These are phyloP conservation scores for Monoraphidium neglectum DNA, from an alignment of 139 green algal genomes.

Conservation along the genomic window DNA sequence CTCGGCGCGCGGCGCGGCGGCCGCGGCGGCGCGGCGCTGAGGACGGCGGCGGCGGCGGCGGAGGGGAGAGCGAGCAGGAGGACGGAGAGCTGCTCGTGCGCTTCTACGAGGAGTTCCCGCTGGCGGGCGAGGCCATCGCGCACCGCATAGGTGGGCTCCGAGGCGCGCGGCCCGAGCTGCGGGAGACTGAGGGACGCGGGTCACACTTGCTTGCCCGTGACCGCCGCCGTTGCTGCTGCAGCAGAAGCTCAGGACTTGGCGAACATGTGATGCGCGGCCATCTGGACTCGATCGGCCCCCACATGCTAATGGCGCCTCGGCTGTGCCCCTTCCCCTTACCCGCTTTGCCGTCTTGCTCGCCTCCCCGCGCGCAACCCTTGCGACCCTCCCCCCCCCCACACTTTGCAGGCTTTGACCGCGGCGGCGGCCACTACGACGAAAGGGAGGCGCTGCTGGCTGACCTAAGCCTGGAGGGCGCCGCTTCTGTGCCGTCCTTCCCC, in stretches of 20 bases:
- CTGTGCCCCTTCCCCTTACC: neutral
- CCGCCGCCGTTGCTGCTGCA: neutral
- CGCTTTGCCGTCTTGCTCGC: neutral
- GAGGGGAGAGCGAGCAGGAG: neutral
- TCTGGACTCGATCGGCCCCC: neutral
- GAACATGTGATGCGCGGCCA: neutral
- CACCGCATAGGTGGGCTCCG: conserved; percentile 38
- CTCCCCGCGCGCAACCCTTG: neutral
- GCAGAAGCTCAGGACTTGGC: neutral
- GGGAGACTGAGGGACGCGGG: neutral
- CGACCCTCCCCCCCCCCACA: neutral
- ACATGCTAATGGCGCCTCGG: neutral
- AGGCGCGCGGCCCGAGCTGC: neutral
- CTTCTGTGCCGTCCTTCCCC: conserved; percentile 7
- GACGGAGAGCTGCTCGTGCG: neutral
- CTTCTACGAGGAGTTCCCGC: conserved; percentile 26
- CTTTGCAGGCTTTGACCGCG: conserved; percentile 25
- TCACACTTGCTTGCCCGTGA: neutral
- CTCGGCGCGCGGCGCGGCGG: neutral
- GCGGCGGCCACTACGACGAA: neutral
- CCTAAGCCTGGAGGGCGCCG: conserved; percentile 8
- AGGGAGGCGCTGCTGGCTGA: conserved; percentile 4
- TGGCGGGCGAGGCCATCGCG: conserved; percentile 52
- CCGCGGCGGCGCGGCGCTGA: neutral
- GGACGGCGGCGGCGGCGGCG: neutral